A percentile compares a stretch with the other conserved stretches of the same genome.
Conservation (phyloP, 1,139 yeast genomes). For the Nakaseomyces sp. region DNA sequence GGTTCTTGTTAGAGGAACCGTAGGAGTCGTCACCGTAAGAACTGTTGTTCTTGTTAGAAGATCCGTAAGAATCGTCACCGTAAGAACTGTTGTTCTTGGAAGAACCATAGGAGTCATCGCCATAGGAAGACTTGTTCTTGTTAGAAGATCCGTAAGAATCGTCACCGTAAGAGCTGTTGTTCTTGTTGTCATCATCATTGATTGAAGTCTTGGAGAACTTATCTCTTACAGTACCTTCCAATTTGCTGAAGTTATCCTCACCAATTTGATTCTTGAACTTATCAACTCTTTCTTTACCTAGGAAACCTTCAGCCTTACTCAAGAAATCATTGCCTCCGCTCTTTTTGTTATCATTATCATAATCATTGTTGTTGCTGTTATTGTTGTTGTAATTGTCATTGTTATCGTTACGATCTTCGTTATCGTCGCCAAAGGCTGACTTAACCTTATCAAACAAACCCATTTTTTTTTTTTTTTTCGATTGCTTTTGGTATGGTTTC, state of each 20-base stretch:
- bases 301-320: constrained; percentile 17
- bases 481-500: no score
- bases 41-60: constrained; percentile 13
- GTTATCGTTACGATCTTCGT: constrained; percentile 4
- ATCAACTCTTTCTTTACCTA: constrained; percentile 23
- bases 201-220: constrained; percentile 22
- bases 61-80: constrained; percentile 27
- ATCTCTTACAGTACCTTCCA: constrained; percentile 22
- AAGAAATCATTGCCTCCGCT: constrained; percentile 16
- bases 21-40: constrained; percentile 24
- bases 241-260: constrained; percentile 22
- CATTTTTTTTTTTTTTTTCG: constrained; percentile 18
- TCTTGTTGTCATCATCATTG: constrained; percentile 16
- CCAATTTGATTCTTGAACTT: constrained; percentile 22
- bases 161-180: constrained; percentile 23
- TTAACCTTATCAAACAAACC: constrained; percentile 31
- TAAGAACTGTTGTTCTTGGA: constrained; percentile 11
- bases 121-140: constrained; percentile 14
- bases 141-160: constrained; percentile 10
- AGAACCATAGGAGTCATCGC: constrained; percentile 15
- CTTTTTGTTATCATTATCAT: constrained; percentile 5
- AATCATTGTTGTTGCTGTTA: constrained; percentile 9
- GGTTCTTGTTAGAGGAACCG: constrained; percentile 20
- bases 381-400: constrained; percentile 1
- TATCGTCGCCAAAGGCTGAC: constrained; percentile 11